Percentiles rank a stretch among this genome's conserved stretches.
phyloP scores from a whole-genome alignment of 352 stramenopile genomes.

The Globisporangium nodosum region DNA sequence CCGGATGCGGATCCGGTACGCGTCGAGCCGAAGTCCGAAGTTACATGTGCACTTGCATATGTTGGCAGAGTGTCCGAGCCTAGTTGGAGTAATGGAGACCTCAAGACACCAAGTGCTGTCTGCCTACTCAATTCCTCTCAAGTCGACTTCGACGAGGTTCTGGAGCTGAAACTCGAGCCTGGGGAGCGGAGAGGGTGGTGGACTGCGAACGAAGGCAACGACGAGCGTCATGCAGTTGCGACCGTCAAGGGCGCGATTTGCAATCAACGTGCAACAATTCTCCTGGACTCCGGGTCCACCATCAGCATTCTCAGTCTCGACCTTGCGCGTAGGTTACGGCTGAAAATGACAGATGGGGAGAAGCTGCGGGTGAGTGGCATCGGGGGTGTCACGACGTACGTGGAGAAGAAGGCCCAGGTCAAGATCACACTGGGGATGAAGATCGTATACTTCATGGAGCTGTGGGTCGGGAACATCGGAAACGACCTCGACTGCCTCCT shows the following conservation, averaged over 20 bases:
- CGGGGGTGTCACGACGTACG: slow-evolving; percentile 13
- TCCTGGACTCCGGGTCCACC: slow-evolving; percentile 19
- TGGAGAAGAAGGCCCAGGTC: slow-evolving; percentile 1
- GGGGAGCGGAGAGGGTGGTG: no score
- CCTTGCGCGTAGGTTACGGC: slow-evolving; percentile 20
- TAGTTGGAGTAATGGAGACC: no score
- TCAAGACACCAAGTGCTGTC: no score
- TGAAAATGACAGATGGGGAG: slow-evolving; percentile 5
- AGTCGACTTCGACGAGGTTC: no score
- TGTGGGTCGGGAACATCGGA: slow-evolving; percentile 22
- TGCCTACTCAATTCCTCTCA: no score
- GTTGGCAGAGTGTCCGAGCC: no score
- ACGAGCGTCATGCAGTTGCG: no score
- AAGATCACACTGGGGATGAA: slow-evolving; percentile 22
- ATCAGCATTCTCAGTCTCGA: slow-evolving; percentile 25
- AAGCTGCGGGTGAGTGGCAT: slow-evolving; percentile 7
- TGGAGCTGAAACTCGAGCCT: no score
- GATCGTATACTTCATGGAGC: slow-evolving; percentile 15
- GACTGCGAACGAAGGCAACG: no score
- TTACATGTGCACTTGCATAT: no score
- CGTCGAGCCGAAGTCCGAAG: no score
- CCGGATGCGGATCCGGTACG: no score
- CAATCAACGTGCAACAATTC: slow-evolving; percentile 7
- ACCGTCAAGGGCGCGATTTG: slow-evolving; percentile 10
- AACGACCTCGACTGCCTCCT: slow-evolving; percentile 22